These are phyloP conservation scores for Eragrostis curvula DNA, from an alignment of 176 grass and related monocot genomes.

Conservation along the genomic window DNA sequence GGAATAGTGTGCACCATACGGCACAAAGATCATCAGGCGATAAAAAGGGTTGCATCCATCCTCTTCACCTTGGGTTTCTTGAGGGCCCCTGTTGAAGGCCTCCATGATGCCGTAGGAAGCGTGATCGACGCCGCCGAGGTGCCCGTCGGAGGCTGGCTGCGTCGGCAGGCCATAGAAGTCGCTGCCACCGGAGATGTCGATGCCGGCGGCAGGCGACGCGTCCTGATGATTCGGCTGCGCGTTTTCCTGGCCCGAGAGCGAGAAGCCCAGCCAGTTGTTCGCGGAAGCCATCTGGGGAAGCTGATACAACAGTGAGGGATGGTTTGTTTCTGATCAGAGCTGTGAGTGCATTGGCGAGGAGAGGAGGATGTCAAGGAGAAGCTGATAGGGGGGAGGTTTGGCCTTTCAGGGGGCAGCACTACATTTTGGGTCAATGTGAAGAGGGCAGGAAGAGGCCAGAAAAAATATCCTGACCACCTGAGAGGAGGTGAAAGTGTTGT, in stretches of 20 bases:
- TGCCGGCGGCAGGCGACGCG: conserved; percentile 34
- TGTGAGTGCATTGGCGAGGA: conserved; percentile 37
- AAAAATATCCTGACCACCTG: conserved; percentile 56
- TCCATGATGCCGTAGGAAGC: conserved; percentile 61
- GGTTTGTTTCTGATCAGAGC: conserved; percentile 38
- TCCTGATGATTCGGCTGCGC: conserved; percentile 49
- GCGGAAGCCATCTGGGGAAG: conserved; percentile 54
- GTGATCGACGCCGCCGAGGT: conserved; percentile 40
- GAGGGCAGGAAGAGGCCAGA: conserved; percentile 44
- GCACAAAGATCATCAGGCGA: conserved; percentile 1
- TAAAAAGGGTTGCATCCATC: conserved; percentile 8
- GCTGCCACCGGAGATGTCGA: conserved; percentile 52
- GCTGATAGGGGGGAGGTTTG: conserved; percentile 30
- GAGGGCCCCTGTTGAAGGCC: conserved; percentile 47
- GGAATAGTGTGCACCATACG: conserved; percentile 27
- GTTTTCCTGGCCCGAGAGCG: conserved; percentile 64
- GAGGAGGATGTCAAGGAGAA: conserved; percentile 16
- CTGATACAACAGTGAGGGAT: conserved; percentile 33
- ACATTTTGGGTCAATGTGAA: conserved; percentile 61
- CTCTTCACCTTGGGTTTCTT: conserved; percentile 55
- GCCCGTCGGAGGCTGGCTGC: conserved; percentile 32
- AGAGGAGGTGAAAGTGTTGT: conserved; percentile 46
- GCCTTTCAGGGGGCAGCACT: conserved; percentile 39
- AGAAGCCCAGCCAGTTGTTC: conserved; percentile 83
- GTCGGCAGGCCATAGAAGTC: conserved; percentile 48